Evolutionary conservation across 495 filamentous ascomycete species (phyloP), one percentile per base, ranked within the genome.

Genomic region (Aspergillus cavernicola): DNA sequence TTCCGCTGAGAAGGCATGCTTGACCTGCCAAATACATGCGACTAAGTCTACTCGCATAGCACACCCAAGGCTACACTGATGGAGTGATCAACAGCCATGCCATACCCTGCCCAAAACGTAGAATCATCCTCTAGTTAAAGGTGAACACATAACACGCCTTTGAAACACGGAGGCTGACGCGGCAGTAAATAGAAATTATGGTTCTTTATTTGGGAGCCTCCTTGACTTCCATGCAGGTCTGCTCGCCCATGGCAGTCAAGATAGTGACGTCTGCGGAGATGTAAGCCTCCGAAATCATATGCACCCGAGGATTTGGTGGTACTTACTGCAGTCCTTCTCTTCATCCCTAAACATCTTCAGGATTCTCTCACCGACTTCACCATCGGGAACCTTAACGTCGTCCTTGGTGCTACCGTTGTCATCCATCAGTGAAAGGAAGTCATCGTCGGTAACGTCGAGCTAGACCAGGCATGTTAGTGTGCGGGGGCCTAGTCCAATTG

Each of bases 181-280:
- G 64, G 65, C 48, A 66, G 38, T 65, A 62, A 56, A 55, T 57
- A 46, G 56, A 39, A 37, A 61, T 52, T 50, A 57, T 53, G 55
- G 46, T 50, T 58, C 61, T 54, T 75, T 69, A 65, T 66, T 67
- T 70, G 66, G 65, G 86, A 66, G 87, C 87, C 75, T 97, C 92
- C 83, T 98, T 96, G 75, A 85, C 86, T 69, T 96, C 91, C 66
- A 96, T 88, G 60, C 85, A 88, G 58, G 81, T 80, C 82, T 97
- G 90, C 74, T 97, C 92, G 62, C 87, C 87, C 93, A 99, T 99
- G 68, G 93, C 85, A 56, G 88, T 87, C 67, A 92, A 87, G 72
- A 99, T 80, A 61, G 90, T 88, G 65, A 97, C 82, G 68, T 90
- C 92, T 96, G 59, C 6, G 51, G 16, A 47, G 15, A 38, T 57